phyloP scores from a whole-genome alignment of 2,329 filamentous ascomycete species.

The Nemania abortiva region DNA sequence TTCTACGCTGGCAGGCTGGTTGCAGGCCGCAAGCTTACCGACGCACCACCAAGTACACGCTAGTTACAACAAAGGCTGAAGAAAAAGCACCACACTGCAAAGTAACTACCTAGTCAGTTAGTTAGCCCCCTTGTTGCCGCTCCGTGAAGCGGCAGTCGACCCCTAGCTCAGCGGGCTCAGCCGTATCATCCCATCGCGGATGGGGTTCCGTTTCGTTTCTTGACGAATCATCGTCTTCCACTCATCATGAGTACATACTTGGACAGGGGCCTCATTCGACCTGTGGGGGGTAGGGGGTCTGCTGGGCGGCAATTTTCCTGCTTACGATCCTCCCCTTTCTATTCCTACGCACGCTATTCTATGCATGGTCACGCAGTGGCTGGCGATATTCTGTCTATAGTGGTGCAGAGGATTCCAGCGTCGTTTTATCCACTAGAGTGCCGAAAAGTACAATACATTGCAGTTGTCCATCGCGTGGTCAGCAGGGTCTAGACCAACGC shows the following conservation, averaged over 20 bases:
- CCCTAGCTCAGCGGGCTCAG: constrained; percentile 20
- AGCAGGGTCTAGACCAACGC: background rate
- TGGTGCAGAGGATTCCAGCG: background rate
- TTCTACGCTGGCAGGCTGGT: background rate
- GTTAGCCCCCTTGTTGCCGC: background rate
- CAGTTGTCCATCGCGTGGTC: background rate
- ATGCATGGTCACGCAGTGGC: background rate
- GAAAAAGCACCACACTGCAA: background rate
- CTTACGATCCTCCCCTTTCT: background rate
- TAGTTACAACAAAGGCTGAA: background rate
- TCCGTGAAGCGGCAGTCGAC: constrained; percentile 23
- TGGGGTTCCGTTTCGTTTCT: constrained; percentile 17
- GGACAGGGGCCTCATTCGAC: constrained; percentile 17
- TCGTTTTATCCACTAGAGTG: constrained; percentile 7
- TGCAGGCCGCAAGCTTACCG: constrained; percentile 20
- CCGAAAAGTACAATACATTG: constrained; percentile 1
- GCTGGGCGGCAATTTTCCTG: constrained; percentile 6
- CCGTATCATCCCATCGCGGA: constrained; percentile 18
- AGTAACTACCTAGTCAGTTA: too few species aligned
- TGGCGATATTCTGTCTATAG: background rate
- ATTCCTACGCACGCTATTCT: background rate
- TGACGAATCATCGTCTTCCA: constrained; percentile 21
- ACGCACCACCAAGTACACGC: background rate
- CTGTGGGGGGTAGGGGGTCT: constrained; percentile 6
- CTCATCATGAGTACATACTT: background rate